phyloP scores from a whole-genome alignment of 805 yeast species.

The Nakazawaea ernobii region DNA sequence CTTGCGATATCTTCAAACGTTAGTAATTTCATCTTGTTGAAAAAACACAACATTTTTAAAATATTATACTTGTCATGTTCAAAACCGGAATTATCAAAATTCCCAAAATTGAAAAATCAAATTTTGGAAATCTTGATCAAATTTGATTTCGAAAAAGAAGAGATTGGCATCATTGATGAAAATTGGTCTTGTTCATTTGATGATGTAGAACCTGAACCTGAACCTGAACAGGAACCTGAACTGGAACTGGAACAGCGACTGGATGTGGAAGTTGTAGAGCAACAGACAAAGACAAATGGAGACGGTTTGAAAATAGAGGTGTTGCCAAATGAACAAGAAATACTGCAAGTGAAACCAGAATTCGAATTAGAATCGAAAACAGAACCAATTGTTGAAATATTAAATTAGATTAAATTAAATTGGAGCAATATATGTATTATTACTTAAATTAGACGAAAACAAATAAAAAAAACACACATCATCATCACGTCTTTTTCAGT shows the following conservation, averaged over 20 bases:
- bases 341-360: too few species aligned
- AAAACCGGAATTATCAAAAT: constrained; percentile 1
- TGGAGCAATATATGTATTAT: too few species aligned
- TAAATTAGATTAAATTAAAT: too few species aligned
- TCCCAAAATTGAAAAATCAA: not conserved
- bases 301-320: too few species aligned
- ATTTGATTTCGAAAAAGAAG: constrained; percentile 2
- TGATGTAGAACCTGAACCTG: not conserved
- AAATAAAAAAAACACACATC: too few species aligned
- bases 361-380: too few species aligned
- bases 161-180: not conserved
- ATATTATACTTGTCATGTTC: not conserved
- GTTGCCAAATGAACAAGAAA: too few species aligned
- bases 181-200: not conserved
- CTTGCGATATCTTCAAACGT: not conserved
- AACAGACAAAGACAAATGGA: not conserved
- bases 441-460: too few species aligned
- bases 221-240: not conserved
- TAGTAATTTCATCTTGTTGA: not conserved
- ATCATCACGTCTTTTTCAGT: too few species aligned
- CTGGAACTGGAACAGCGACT: not conserved
- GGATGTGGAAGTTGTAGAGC: not conserved
- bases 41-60: constrained; percentile 8
- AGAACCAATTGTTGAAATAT: too few species aligned
- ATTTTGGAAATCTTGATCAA: not conserved